Percentiles rank a stretch among this genome's conserved stretches.
Evolutionary conservation across 2,329 filamentous ascomycete species (phyloP).

Genomic region (Arthrocladium fulminans): DNA sequence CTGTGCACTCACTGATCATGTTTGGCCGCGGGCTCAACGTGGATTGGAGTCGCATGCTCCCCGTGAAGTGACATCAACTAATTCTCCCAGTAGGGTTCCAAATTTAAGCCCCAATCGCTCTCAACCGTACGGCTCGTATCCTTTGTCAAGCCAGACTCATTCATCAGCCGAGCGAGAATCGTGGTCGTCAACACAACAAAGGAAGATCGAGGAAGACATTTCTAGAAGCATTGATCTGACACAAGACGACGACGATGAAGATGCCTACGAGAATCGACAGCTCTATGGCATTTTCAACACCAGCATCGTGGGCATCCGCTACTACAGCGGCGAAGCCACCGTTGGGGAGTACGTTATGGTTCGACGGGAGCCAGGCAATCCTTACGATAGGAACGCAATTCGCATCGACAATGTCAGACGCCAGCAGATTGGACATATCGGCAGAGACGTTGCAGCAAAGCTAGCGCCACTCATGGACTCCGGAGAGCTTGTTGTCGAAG

Average conservation of each 20-base stretch:
- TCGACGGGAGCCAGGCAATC: slow-evolving; percentile 58
- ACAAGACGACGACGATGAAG: slow-evolving; percentile 27
- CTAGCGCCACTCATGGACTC: slow-evolving; percentile 52
- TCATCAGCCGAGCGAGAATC: slow-evolving; percentile 15
- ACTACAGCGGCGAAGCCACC: slow-evolving; percentile 55
- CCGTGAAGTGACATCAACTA: too few species aligned
- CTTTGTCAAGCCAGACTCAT: background rate
- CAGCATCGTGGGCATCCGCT: slow-evolving; percentile 54
- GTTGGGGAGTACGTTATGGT: slow-evolving; percentile 55
- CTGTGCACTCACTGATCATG: too few species aligned
- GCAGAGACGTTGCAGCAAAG: slow-evolving; percentile 57
- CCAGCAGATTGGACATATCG: slow-evolving; percentile 70
- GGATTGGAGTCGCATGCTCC: too few species aligned
- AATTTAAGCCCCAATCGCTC: background rate
- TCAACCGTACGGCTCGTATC: background rate
- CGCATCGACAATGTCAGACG: slow-evolving; percentile 67
- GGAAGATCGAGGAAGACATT: slow-evolving; percentile 19
- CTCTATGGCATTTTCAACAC: slow-evolving; percentile 39
- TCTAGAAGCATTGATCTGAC: slow-evolving; percentile 25
- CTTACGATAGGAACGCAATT: slow-evolving; percentile 67
- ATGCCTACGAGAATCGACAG: slow-evolving; percentile 27
- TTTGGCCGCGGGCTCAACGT: too few species aligned
- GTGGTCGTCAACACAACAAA: slow-evolving; percentile 39
- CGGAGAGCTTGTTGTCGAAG: slow-evolving; percentile 57
- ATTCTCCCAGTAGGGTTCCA: background rate